A percentile compares a stretch with the other conserved stretches of the same genome.
Conservation (phyloP, 495 filamentous ascomycete species). For the Aspergillus baeticus region DNA sequence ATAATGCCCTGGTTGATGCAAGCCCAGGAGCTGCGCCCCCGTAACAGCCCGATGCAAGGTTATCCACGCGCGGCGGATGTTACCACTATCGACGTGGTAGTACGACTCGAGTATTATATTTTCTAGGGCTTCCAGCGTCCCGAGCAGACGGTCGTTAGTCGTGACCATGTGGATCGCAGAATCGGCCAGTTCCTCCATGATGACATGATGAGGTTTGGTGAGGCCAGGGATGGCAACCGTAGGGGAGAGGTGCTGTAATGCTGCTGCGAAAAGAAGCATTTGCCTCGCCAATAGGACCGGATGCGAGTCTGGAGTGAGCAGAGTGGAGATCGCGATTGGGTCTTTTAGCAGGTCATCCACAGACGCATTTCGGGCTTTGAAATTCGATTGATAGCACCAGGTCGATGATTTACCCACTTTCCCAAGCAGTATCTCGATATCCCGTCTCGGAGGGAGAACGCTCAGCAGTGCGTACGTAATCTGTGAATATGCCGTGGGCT, state of each 20-base stretch:
- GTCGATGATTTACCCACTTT: neutral
- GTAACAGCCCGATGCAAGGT: conserved; percentile 3
- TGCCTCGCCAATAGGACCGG: conserved; percentile 1
- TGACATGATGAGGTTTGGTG: neutral
- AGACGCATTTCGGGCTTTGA: neutral
- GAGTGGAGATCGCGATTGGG: neutral
- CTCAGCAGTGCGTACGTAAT: neutral
- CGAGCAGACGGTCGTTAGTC: neutral
- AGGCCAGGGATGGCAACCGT: neutral
- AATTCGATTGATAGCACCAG: neutral
- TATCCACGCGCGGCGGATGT: conserved; percentile 5
- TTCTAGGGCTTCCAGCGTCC: neutral
- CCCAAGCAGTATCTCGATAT: neutral
- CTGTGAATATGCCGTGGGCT: neutral
- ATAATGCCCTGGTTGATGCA: conserved; percentile 4
- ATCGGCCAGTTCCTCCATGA: conserved; percentile 5
- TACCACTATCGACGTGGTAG: conserved; percentile 4
- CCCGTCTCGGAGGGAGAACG: neutral
- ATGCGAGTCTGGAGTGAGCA: neutral
- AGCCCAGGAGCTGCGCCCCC: neutral
- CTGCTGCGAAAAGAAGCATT: conserved; percentile 1
- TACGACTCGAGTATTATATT: conserved; percentile 1
- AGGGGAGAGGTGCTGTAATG: neutral
- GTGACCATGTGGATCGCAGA: neutral
- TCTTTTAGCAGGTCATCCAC: neutral